Conservation (phyloP, 352 stramenopile species). For the Globisporangium apiculatum region DNA sequence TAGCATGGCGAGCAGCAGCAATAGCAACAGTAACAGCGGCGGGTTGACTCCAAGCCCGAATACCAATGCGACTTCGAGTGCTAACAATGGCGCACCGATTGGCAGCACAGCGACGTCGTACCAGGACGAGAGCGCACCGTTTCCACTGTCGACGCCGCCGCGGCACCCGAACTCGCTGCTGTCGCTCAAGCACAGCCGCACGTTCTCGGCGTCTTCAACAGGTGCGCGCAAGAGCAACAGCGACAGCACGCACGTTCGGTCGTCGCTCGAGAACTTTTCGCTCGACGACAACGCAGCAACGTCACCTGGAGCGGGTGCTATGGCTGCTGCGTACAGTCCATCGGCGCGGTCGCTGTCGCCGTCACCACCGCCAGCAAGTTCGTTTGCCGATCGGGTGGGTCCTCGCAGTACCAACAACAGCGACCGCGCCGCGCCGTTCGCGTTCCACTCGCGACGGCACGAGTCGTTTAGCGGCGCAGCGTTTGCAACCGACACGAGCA, state of each 20-base stretch:
- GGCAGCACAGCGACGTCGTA: slow-evolving; percentile 19
- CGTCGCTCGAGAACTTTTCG: slow-evolving; percentile 65
- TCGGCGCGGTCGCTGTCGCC: slow-evolving; percentile 4
- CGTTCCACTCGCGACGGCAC: slow-evolving; percentile 19
- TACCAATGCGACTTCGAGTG: no score
- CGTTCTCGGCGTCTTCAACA: slow-evolving; percentile 20
- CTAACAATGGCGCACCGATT: slow-evolving; percentile 22
- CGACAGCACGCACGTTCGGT: slow-evolving; percentile 23
- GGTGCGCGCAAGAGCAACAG: slow-evolving; percentile 11
- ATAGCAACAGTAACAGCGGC: no score
- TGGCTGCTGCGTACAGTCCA: slow-evolving; percentile 2
- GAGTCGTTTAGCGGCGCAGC: slow-evolving; percentile 32
- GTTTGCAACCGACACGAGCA: slow-evolving; percentile 25
- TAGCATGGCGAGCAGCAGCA: slow-evolving; percentile 2
- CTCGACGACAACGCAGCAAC: slow-evolving; percentile 24
- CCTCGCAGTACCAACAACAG: neutral
- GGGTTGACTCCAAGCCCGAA: no score
- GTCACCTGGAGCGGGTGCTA: neutral
- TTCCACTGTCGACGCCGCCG: slow-evolving; percentile 57
- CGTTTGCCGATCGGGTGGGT: no score
- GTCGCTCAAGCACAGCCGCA: slow-evolving; percentile 30
- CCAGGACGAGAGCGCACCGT: slow-evolving; percentile 35
- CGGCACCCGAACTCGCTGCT: slow-evolving; percentile 57
- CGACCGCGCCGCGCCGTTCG: slow-evolving; percentile 8
- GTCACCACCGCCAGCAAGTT: neutral